These are phyloP conservation scores for Cladophialophora psammophila DNA, from an alignment of 2,329 filamentous ascomycete genomes.

Conservation along the genomic window DNA sequence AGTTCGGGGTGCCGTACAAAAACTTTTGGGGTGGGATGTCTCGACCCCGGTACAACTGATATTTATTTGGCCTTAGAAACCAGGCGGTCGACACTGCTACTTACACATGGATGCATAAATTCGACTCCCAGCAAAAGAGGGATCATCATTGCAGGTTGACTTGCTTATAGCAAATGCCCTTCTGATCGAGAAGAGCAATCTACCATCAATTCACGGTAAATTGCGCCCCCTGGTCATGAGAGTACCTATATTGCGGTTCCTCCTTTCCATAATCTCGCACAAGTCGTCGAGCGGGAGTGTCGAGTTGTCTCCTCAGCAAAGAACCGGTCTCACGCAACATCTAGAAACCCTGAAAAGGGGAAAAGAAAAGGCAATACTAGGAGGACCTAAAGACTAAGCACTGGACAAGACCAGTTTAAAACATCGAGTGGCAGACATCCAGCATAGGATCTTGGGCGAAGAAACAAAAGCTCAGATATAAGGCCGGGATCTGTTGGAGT, in stretches of 20 bases:
- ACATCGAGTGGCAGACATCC: not conserved
- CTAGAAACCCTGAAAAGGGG: not conserved
- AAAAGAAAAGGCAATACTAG: not conserved
- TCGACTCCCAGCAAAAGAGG: not conserved
- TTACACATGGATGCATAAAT: not conserved
- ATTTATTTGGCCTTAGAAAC: not conserved
- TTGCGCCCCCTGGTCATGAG: not conserved
- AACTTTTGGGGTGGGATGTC: not conserved
- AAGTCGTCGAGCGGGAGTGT: not conserved
- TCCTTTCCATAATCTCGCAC: not conserved
- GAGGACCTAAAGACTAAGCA: not conserved
- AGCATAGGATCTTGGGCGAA: not conserved
- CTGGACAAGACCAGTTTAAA: not conserved
- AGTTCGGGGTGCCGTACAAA: not conserved
- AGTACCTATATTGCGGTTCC: not conserved
- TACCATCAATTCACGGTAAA: not conserved
- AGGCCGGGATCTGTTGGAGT: constrained; percentile 8
- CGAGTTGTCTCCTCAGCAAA: not conserved
- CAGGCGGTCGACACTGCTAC: not conserved
- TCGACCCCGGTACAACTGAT: not conserved
- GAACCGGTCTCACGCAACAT: not conserved
- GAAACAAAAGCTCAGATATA: constrained; percentile 5
- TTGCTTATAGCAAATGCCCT: not conserved
- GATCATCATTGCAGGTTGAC: not conserved
- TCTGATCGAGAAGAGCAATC: not conserved